Evolutionary conservation across 352 stramenopile genomes (phyloP).

Genomic region (Pythium rishiriense): DNA sequence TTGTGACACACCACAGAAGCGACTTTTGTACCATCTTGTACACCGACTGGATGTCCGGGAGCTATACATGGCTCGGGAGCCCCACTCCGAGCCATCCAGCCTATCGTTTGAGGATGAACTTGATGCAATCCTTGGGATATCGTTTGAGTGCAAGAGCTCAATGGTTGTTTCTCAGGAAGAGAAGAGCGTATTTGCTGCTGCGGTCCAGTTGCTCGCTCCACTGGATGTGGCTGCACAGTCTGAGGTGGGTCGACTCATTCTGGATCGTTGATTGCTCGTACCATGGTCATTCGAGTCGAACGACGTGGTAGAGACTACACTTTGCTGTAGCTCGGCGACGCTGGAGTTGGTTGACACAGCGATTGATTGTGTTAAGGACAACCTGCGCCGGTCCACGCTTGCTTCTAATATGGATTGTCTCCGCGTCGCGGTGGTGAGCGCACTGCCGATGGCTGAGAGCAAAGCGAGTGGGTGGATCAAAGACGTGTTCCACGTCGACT

Average conservation of each 20-base stretch:
- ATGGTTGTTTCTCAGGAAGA: background rate
- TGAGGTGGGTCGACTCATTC: background rate
- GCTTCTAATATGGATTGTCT: background rate
- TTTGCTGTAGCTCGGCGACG: background rate
- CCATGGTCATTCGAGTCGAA: background rate
- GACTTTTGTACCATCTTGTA: background rate
- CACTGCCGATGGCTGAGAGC: background rate
- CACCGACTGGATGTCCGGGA: background rate
- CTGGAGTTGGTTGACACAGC: background rate
- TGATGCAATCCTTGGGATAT: background rate
- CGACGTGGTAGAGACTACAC: background rate
- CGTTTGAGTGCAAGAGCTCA: background rate
- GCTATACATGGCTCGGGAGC: background rate
- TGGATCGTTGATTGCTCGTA: background rate
- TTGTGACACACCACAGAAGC: background rate
- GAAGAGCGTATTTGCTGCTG: background rate
- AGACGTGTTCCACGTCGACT: background rate
- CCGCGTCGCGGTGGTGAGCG: background rate
- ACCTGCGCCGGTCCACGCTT: background rate
- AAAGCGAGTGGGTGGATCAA: background rate
- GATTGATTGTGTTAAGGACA: background rate
- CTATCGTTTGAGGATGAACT: background rate
- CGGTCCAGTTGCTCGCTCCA: background rate
- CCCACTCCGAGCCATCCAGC: background rate
- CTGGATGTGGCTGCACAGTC: background rate